A percentile compares a stretch with the other conserved stretches of the same genome.
These are phyloP conservation scores for Vitis hybrid DNA, from an alignment of 177 flowering plant genomes.

Conservation along the genomic window DNA sequence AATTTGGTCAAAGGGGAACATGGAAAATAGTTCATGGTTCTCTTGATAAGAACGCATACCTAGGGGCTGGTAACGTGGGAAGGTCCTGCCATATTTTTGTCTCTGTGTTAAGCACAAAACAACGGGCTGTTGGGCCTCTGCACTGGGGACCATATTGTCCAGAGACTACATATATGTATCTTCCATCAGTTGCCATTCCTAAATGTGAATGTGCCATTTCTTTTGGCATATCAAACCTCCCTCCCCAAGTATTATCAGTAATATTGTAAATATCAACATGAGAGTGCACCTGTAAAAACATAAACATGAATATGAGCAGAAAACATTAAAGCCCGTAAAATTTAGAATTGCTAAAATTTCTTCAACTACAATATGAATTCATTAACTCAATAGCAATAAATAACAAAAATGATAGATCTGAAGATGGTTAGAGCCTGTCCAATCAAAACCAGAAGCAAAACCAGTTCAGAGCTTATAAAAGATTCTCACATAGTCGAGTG, in stretches of 20 bases:
- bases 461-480: background rate
- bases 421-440: too few relatives aligned
- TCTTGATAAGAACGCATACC: constrained; percentile 43
- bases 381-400: too few relatives aligned
- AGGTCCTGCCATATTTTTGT: constrained; percentile 68
- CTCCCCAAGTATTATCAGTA: constrained; percentile 77
- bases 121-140: constrained; percentile 69
- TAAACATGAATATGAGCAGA: background rate
- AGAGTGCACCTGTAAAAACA: constrained; percentile 71
- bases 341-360: background rate
- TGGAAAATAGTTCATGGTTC: background rate
- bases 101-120: constrained; percentile 72
- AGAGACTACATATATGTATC: constrained; percentile 79
- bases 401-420: too few relatives aligned
- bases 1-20: background rate
- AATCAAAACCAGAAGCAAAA: too few relatives aligned
- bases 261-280: constrained; percentile 93
- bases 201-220: constrained; percentile 97
- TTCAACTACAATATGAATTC: background rate
- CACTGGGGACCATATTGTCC: constrained; percentile 99
- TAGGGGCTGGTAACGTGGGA: constrained; percentile 81
- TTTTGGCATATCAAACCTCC: constrained; percentile 82
- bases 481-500: constrained; percentile 65
- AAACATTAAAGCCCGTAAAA: background rate
- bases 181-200: constrained; percentile 93